phyloP scores from a whole-genome alignment of 2,329 filamentous ascomycete species.

The Grosmannia clavigera region DNA sequence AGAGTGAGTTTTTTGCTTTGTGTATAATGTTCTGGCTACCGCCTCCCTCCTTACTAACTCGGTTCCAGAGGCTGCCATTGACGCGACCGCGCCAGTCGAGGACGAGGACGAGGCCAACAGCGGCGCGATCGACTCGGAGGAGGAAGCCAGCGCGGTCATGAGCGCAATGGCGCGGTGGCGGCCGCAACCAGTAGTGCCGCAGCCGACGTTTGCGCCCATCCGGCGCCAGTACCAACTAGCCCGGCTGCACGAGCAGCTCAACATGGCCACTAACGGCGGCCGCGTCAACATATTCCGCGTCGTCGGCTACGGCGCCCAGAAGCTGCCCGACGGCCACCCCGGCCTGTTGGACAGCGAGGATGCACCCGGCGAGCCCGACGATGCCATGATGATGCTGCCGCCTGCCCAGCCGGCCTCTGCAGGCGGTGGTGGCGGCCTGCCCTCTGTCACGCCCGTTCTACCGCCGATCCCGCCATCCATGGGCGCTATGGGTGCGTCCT shows the following conservation, averaged over 20 bases:
- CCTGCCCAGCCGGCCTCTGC: conserved; percentile 1
- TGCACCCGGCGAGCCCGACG: conserved; percentile 45
- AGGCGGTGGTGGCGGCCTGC: background rate
- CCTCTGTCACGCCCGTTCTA: conserved; percentile 3
- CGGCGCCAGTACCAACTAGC: conserved; percentile 51
- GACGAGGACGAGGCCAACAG: conserved; percentile 73
- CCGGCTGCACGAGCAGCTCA: conserved; percentile 51
- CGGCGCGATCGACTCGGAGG: conserved; percentile 81
- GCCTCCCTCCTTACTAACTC: conserved; percentile 4
- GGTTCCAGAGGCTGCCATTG: conserved; percentile 70
- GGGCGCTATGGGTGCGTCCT: background rate
- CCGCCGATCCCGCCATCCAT: background rate
- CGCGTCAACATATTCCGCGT: conserved; percentile 54
- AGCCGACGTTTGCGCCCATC: conserved; percentile 48
- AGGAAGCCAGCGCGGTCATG: conserved; percentile 88
- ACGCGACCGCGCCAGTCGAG: conserved; percentile 82
- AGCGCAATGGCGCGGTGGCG: conserved; percentile 61
- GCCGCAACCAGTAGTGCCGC: conserved; percentile 64
- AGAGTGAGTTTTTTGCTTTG: conserved; percentile 32
- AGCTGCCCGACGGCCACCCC: conserved; percentile 36
- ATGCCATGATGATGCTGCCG: conserved; percentile 23
- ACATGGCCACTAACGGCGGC: conserved; percentile 53
- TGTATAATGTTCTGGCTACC: too few species aligned
- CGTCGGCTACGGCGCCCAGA: conserved; percentile 42
- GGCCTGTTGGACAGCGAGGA: conserved; percentile 37